A percentile compares a stretch with the other conserved stretches of the same genome.
phyloP scores from a whole-genome alignment of 306 rosid species.

The Fragaria ananassa region DNA sequence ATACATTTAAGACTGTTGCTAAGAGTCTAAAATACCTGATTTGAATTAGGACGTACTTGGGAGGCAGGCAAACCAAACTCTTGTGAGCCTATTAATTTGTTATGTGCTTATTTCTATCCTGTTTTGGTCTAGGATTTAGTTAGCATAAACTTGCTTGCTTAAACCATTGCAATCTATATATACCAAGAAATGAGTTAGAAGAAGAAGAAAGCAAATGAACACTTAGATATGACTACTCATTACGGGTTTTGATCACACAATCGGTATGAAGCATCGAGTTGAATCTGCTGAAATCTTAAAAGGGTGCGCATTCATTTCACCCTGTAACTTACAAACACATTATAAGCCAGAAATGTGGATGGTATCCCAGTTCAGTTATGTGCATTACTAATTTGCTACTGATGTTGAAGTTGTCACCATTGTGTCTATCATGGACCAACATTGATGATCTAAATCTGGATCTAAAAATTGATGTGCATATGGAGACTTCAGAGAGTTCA shows the following conservation, averaged over 20 bases:
- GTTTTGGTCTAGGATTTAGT: not conserved
- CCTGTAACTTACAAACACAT: not conserved
- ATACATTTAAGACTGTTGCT: constrained; percentile 26
- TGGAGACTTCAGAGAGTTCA: not conserved
- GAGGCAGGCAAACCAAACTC: not conserved
- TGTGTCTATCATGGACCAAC: not conserved
- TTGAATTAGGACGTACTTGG: not conserved
- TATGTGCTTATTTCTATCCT: not conserved
- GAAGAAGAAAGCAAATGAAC: not conserved
- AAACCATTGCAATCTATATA: not conserved
- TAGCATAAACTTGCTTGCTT: too few species aligned
- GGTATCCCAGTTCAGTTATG: not conserved
- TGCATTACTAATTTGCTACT: not conserved
- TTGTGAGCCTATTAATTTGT: not conserved
- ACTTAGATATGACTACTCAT: not conserved
- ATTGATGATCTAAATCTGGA: not conserved
- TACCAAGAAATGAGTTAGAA: not conserved
- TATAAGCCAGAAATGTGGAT: not conserved
- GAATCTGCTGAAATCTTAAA: not conserved
- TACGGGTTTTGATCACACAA: not conserved
- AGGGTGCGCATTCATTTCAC: not conserved
- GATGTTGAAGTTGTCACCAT: not conserved
- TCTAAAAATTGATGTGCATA: not conserved
- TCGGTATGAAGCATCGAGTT: not conserved
- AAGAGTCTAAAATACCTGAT: not conserved